These are phyloP conservation scores for Daldinia decipiens DNA, from an alignment of 495 filamentous ascomycete genomes.

Conservation along the genomic window DNA sequence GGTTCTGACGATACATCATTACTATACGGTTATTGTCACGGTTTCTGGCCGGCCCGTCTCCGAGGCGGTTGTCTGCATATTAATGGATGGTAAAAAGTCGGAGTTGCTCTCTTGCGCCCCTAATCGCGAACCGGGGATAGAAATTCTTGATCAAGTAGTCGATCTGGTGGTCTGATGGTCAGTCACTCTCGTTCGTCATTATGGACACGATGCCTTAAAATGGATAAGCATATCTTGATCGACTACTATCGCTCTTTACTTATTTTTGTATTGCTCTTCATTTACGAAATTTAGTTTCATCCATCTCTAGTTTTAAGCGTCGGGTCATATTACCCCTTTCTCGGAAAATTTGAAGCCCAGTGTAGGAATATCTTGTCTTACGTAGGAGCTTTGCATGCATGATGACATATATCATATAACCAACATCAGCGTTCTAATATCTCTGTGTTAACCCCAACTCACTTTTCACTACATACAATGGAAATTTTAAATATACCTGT, in stretches of 20 bases:
- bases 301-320: constrained; percentile 4
- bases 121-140: constrained; percentile 22
- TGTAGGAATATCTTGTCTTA: constrained; percentile 23
- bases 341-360: neutral
- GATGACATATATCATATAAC: constrained; percentile 27
- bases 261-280: constrained; percentile 4
- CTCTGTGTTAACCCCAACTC: neutral
- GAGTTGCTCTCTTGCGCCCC: constrained; percentile 30
- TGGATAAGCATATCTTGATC: constrained; percentile 17
- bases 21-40: constrained; percentile 36
- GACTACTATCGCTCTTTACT: neutral
- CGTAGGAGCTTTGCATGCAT: constrained; percentile 24
- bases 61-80: constrained; percentile 29
- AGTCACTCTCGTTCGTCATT: constrained; percentile 14
- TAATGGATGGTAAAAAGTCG: constrained; percentile 32
- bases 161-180: constrained; percentile 11
- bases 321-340: constrained; percentile 16
- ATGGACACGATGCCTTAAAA: constrained; percentile 19
- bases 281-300: neutral
- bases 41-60: constrained; percentile 21
- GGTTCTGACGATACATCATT: constrained; percentile 24
- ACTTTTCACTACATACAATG: constrained; percentile 26
- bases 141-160: constrained; percentile 18
- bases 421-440: constrained; percentile 16
- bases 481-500: constrained; percentile 17